A percentile compares a stretch with the other conserved stretches of the same genome.
Evolutionary conservation across 805 yeast genomes (phyloP).

Genomic region (Dipodascus geniculatus): DNA sequence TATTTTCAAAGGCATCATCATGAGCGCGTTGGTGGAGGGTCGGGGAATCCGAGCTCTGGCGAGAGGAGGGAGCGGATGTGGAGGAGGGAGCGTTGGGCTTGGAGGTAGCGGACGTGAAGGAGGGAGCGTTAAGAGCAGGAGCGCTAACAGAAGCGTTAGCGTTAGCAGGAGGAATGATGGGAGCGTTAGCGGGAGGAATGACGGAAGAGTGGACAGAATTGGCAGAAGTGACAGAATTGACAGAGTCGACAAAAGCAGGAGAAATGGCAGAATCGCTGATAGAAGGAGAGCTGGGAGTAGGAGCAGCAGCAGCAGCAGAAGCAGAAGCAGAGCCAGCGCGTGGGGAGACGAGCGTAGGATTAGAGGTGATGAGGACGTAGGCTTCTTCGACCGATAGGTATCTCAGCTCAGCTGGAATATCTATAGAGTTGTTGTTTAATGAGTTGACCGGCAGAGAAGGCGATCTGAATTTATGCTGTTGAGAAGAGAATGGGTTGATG

Average conservation of each 20-base stretch:
- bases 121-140: background rate
- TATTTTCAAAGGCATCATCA: constrained; percentile 3
- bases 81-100: too few relatives aligned
- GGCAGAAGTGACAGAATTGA: too few relatives aligned
- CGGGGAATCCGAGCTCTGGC: too few relatives aligned
- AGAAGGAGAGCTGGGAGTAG: background rate
- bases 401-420: constrained; percentile 5
- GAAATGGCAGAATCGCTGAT: background rate
- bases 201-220: too few relatives aligned
- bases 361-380: background rate
- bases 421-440: constrained; percentile 3
- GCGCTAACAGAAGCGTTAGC: too few relatives aligned
- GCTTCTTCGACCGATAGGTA: constrained; percentile 3
- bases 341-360: too few relatives aligned
- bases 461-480: constrained; percentile 7
- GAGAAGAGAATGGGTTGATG: background rate
- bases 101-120: background rate
- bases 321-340: background rate
- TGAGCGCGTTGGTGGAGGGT: constrained; percentile 3
- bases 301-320: background rate
- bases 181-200: too few relatives aligned
- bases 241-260: too few relatives aligned
- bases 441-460: constrained; percentile 12
- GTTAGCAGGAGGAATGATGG: background rate
- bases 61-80: too few relatives aligned